phyloP scores from a whole-genome alignment of 2,329 filamentous ascomycete genomes.

The Zarea fungicola region DNA sequence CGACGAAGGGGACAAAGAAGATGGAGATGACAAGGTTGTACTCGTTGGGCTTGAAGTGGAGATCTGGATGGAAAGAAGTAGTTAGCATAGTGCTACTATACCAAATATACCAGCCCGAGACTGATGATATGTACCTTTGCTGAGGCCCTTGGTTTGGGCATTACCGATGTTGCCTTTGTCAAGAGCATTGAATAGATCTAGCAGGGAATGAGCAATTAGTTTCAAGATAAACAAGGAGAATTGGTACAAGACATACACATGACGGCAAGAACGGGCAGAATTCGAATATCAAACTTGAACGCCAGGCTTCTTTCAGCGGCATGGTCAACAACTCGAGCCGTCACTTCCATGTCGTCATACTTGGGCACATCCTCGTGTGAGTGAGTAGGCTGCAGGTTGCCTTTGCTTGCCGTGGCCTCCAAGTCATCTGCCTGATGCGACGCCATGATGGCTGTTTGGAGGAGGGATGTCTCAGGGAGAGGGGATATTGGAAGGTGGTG shows the following conservation, averaged over 20 bases:
- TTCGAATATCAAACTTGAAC: constrained; percentile 49
- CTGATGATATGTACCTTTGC: constrained; percentile 27
- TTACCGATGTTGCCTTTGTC: constrained; percentile 43
- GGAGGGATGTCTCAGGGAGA: neutral
- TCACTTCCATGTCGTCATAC: constrained; percentile 17
- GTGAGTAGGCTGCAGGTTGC: neutral
- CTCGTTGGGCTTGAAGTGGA: constrained; percentile 52
- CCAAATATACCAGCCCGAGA: no score
- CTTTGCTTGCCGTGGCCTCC: constrained; percentile 7
- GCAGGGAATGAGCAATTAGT: no score
- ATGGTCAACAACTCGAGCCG: constrained; percentile 29
- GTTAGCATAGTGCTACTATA: constrained; percentile 38
- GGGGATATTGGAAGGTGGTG: neutral
- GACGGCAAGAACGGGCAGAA: constrained; percentile 48
- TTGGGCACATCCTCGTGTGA: constrained; percentile 15
- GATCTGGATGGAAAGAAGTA: constrained; percentile 33
- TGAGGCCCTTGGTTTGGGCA: constrained; percentile 48
- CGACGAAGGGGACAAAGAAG: constrained; percentile 71
- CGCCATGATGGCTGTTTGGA: neutral
- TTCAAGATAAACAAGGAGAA: no score
- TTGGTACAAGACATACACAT: constrained; percentile 37
- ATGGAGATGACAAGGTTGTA: constrained; percentile 68
- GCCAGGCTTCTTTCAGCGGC: constrained; percentile 45
- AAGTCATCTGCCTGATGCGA: neutral
- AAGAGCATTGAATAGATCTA: constrained; percentile 43